Evolutionary conservation across 1,284 basidiomycete genomes (phyloP).

Genomic region (Trichosporon sp.): DNA sequence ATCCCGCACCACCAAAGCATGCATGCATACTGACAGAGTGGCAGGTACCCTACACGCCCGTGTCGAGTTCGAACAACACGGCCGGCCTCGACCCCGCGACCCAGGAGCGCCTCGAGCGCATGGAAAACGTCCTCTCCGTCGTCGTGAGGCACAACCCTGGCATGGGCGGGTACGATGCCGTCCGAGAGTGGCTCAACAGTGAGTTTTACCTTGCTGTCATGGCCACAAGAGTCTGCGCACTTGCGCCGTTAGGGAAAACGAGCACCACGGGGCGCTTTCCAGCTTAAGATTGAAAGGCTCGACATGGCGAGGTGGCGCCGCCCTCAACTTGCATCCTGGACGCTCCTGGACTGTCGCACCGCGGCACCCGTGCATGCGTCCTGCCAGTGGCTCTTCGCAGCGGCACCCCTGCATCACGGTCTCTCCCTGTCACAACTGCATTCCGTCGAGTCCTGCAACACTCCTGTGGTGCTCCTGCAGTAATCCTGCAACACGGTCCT

Average conservation of each 20-base stretch:
- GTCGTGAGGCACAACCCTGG: slow-evolving; percentile 50
- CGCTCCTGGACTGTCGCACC: too few species aligned
- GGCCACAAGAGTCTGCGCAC: background rate
- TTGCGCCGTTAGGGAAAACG: background rate
- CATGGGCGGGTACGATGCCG: slow-evolving; percentile 45
- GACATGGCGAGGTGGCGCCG: background rate
- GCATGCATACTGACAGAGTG: slow-evolving; percentile 15
- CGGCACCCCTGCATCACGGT: too few species aligned
- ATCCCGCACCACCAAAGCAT: background rate
- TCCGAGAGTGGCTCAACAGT: slow-evolving; percentile 51
- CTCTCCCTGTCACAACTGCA: too few species aligned
- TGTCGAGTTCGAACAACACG: slow-evolving; percentile 31
- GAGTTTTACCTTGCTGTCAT: slow-evolving; percentile 19
- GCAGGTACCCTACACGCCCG: slow-evolving; percentile 54
- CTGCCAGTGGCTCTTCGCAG: background rate
- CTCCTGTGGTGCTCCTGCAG: background rate
- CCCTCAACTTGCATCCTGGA: background rate
- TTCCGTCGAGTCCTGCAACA: too few species aligned
- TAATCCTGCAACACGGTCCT: background rate
- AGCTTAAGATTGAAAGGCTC: background rate
- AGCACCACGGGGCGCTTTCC: background rate
- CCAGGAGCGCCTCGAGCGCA: slow-evolving; percentile 43
- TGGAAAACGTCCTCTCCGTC: slow-evolving; percentile 50
- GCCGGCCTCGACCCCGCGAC: slow-evolving; percentile 46
- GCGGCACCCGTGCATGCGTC: background rate